phyloP scores from a whole-genome alignment of 1,284 basidiomycete genomes.

The Tilletiopsis washingtonensis region DNA sequence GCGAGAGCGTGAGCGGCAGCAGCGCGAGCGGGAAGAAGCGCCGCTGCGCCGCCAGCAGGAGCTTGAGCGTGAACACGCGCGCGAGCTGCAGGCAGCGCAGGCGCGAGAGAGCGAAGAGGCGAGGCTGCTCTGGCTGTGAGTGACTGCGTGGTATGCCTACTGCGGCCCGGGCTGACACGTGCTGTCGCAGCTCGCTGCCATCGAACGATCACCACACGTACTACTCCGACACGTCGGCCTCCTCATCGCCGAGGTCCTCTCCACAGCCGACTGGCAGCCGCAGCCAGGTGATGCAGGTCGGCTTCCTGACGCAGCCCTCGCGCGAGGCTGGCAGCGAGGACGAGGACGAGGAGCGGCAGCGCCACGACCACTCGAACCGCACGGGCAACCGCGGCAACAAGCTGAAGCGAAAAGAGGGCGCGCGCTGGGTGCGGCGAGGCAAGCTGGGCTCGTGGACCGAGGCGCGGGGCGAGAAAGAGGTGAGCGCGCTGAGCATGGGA shows the following conservation, averaged over 20 bases:
- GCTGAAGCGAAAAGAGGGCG: conserved; percentile 28
- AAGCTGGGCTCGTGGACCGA: conserved; percentile 43
- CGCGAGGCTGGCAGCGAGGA: conserved; percentile 9
- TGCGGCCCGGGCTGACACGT: neutral
- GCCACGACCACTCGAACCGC: conserved; percentile 9
- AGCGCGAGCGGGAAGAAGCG: too few species aligned
- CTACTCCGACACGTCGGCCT: conserved; percentile 35
- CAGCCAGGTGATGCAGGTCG: too few species aligned
- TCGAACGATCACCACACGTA: conserved; percentile 36
- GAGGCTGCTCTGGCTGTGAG: conserved; percentile 24
- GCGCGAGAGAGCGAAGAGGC: too few species aligned
- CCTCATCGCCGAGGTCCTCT: conserved; percentile 1
- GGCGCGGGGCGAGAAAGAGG: conserved; percentile 36
- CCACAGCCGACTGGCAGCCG: neutral
- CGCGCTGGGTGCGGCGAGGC: conserved; percentile 37
- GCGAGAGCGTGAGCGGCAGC: too few species aligned
- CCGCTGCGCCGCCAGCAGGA: too few species aligned
- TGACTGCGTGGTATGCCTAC: neutral
- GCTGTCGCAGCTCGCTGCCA: conserved; percentile 12
- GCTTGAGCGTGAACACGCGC: too few species aligned
- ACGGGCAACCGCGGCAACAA: conserved; percentile 43
- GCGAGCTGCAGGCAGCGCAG: too few species aligned
- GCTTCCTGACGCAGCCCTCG: neutral
- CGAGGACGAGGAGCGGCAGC: conserved; percentile 17
- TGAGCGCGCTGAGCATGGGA: neutral